Evolutionary conservation across 2,329 filamentous ascomycete genomes (phyloP).

Genomic region (Claviceps sp.): DNA sequence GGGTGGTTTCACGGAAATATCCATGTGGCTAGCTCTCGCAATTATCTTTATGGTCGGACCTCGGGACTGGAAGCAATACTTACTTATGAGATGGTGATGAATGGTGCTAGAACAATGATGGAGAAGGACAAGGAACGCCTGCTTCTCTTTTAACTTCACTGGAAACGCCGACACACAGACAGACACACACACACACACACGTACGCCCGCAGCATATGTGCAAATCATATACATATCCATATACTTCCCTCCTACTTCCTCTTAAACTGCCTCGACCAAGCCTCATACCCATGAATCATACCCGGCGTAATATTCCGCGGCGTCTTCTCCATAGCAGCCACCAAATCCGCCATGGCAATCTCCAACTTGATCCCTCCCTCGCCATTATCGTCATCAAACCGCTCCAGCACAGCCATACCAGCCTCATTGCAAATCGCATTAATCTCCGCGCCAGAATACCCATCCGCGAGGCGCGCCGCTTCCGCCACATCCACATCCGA

Average conservation of each 20-base stretch:
- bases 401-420: slow-evolving; percentile 28
- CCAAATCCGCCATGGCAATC: slow-evolving; percentile 29
- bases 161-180: too few species aligned
- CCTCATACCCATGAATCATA: slow-evolving; percentile 45
- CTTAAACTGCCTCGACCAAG: slow-evolving; percentile 34
- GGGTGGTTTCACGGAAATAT: too few species aligned
- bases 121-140: neutral
- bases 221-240: too few species aligned
- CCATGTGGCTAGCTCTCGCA: too few species aligned
- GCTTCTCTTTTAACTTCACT: too few species aligned
- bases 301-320: slow-evolving; percentile 45
- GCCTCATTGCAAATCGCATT: slow-evolving; percentile 36
- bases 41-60: too few species aligned
- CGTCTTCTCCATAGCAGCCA: slow-evolving; percentile 29
- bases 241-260: slow-evolving; percentile 2
- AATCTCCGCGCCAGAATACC: slow-evolving; percentile 79
- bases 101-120: neutral
- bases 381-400: slow-evolving; percentile 17
- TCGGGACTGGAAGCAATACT: too few species aligned
- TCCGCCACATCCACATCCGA: slow-evolving; percentile 51
- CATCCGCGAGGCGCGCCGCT: slow-evolving; percentile 53
- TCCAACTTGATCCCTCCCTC: slow-evolving; percentile 15
- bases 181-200: too few species aligned
- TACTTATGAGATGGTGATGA: too few species aligned
- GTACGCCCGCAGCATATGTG: too few species aligned